These are phyloP conservation scores for Mycena filopes DNA, from an alignment of 768 basidiomycete genomes.

Conservation along the genomic window DNA sequence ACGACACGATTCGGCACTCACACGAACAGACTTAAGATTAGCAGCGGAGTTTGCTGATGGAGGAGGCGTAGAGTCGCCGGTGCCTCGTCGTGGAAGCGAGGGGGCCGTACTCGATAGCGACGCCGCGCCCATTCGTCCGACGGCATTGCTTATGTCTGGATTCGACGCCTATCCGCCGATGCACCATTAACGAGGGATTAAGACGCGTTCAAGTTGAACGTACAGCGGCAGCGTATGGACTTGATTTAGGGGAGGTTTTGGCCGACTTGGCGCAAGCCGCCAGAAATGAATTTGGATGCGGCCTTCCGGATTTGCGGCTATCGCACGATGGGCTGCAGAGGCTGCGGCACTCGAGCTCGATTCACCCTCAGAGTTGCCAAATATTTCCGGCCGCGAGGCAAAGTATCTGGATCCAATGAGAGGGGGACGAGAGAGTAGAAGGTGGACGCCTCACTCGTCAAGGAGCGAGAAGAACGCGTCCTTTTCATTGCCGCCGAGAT, in stretches of 20 bases:
- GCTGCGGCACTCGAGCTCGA: conserved; percentile 15
- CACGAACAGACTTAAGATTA: conserved; percentile 40
- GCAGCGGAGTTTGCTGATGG: conserved; percentile 40
- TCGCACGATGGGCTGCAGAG: conserved; percentile 26
- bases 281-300: conserved; percentile 10
- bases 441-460: conserved; percentile 25
- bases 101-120: conserved; percentile 43
- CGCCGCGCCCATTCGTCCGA: conserved; percentile 69
- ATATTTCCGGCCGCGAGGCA: conserved; percentile 35
- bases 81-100: conserved; percentile 38
- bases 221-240: conserved; percentile 25
- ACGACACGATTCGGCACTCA: conserved; percentile 27
- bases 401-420: conserved; percentile 26
- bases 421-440: background rate
- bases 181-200: background rate
- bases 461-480: conserved; percentile 34
- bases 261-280: conserved; percentile 16
- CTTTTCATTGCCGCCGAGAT: conserved; percentile 31
- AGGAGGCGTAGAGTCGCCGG: conserved; percentile 33
- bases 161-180: conserved; percentile 47
- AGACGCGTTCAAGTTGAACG: background rate
- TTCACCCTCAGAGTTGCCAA: conserved; percentile 25
- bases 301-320: conserved; percentile 28
- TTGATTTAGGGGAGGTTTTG: conserved; percentile 13
- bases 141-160: conserved; percentile 51